Conservation (phyloP, 192 early-diverging fungal species). For the Kickxella alabastrina region DNA sequence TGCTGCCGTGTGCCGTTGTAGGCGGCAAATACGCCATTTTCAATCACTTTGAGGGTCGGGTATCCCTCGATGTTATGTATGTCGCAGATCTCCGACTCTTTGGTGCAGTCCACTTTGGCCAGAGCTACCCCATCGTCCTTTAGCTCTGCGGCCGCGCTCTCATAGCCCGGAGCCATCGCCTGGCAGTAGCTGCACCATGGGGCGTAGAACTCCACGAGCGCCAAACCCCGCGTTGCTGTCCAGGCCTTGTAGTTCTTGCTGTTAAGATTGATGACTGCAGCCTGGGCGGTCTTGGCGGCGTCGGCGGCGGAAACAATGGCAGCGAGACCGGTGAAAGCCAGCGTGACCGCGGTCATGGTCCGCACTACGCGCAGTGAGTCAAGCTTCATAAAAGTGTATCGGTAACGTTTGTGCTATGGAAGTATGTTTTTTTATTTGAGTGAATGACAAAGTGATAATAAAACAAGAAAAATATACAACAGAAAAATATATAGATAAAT, state of each 20-base stretch:
- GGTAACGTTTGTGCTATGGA: no score
- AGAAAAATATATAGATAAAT: no score
- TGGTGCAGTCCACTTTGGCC: conserved; percentile 96
- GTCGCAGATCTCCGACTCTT: conserved; percentile 73
- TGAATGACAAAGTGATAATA: no score
- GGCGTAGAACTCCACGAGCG: conserved; percentile 93
- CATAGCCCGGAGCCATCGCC: conserved; percentile 87
- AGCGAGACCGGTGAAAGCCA: neutral
- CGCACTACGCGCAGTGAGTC: no score
- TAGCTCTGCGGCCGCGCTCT: conserved; percentile 78
- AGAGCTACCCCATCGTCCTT: conserved; percentile 68
- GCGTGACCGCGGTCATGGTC: neutral
- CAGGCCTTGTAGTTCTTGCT: conserved; percentile 60
- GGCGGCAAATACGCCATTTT: conserved; percentile 56
- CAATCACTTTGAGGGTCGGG: conserved; percentile 89
- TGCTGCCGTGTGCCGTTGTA: conserved; percentile 88
- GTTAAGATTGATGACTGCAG: conserved; percentile 57
- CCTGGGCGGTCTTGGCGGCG: conserved; percentile 16
- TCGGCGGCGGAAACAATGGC: conserved; percentile 1
- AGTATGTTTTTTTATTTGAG: no score
- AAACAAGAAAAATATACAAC: no score
- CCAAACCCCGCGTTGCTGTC: conserved; percentile 61
- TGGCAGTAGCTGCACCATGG: conserved; percentile 99
- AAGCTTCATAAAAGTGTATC: no score
- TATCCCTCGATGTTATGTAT: conserved; percentile 76